Evolutionary conservation across 2,329 filamentous ascomycete species (phyloP).

Genomic region (Fonsecaea pedrosoi): DNA sequence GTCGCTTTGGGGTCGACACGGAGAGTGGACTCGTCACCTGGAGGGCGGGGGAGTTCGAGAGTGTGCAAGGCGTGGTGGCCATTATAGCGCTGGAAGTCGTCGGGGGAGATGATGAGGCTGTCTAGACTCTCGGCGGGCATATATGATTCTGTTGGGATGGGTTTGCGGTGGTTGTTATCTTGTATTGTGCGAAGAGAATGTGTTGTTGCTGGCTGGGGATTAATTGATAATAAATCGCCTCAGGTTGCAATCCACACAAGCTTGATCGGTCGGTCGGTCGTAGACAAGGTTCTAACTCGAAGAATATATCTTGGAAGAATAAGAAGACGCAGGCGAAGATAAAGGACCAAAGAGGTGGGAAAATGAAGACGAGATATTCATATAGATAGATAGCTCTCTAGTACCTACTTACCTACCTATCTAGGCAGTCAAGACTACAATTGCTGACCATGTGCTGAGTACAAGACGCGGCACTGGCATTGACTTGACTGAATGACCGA

Average conservation of each 20-base stretch:
- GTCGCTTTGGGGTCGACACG: conserved; percentile 7
- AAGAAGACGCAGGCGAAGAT: no score
- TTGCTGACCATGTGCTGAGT: no score
- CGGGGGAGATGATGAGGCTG: conserved; percentile 32
- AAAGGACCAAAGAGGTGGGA: no score
- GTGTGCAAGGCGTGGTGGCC: conserved; percentile 29
- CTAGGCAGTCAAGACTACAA: no score
- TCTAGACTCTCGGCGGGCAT: conserved; percentile 27
- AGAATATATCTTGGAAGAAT: no score
- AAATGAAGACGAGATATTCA: no score
- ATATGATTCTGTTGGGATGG: background rate
- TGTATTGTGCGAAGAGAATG: background rate
- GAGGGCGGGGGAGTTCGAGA: conserved; percentile 25
- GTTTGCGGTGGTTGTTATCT: background rate
- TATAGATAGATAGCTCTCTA: no score
- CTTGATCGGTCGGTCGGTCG: no score
- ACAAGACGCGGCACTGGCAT: no score
- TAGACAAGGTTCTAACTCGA: background rate
- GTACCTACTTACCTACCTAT: no score
- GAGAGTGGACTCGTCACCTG: conserved; percentile 6
- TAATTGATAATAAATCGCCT: background rate
- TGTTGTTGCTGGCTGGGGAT: background rate
- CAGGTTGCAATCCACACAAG: no score
- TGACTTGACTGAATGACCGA: no score
- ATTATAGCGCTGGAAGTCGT: conserved; percentile 33